These are phyloP conservation scores for Sicyos baderoa DNA, from an alignment of 306 rosid genomes.

Conservation along the genomic window DNA sequence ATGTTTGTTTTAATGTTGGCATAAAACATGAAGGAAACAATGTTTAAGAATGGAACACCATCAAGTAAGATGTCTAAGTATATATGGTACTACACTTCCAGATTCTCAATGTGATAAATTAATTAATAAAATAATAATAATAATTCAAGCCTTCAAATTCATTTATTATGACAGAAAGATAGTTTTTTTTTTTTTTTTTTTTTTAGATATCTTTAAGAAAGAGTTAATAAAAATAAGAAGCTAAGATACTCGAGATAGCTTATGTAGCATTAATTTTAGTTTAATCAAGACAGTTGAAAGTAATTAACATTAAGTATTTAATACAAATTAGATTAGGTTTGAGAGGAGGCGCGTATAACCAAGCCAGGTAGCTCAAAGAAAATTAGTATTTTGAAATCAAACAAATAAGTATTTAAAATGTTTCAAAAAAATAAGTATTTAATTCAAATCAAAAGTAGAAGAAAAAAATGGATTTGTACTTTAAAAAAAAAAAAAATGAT, in stretches of 20 bases:
- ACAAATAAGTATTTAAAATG: too few relatives aligned
- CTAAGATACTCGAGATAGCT: neutral
- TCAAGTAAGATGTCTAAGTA: neutral
- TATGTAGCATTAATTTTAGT: conserved; percentile 16
- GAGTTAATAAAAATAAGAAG: neutral
- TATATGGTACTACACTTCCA: neutral
- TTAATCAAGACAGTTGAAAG: conserved; percentile 8
- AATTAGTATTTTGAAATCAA: neutral
- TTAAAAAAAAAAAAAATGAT: neutral
- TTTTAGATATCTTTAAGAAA: neutral
- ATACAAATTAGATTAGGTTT: conserved; percentile 9
- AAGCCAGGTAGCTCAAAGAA: neutral
- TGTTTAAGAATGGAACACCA: neutral
- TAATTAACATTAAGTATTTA: neutral
- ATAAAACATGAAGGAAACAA: neutral
- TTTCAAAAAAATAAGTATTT: too few relatives aligned
- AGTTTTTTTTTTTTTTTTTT: too few relatives aligned
- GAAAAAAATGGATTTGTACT: too few relatives aligned
- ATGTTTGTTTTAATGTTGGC: neutral
- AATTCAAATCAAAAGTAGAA: neutral
- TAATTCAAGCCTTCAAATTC: too few relatives aligned
- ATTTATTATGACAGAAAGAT: too few relatives aligned
- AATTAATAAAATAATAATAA: neutral
- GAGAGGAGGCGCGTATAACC: neutral
- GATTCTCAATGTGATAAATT: neutral